A percentile compares a stretch with the other conserved stretches of the same genome.
phyloP scores from a whole-genome alignment of 306 rosid species.

The Pueraria montana region DNA sequence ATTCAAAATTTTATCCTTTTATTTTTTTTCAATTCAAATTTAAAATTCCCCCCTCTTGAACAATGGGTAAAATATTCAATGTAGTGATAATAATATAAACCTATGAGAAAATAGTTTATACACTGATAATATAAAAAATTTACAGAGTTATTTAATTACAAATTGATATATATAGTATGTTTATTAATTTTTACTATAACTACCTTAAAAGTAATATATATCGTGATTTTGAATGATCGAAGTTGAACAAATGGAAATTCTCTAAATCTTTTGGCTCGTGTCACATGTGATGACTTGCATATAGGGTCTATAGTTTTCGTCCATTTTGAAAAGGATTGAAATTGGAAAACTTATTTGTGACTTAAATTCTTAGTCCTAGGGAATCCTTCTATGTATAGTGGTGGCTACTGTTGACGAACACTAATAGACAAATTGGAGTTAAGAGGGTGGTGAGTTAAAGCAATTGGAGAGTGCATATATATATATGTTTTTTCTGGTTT shows the following conservation, averaged over 20 bases:
- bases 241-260: not conserved
- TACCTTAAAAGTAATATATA: too few species aligned
- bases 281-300: not conserved
- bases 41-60: not conserved
- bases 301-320: not conserved
- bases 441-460: conserved; percentile 16
- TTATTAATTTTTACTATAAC: too few species aligned
- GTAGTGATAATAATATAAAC: not conserved
- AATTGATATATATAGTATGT: too few species aligned
- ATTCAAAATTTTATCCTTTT: not conserved
- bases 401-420: conserved; percentile 39
- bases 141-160: too few species aligned
- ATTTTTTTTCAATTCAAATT: not conserved
- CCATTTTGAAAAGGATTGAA: conserved; percentile 7
- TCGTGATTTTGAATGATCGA: too few species aligned
- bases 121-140: too few species aligned
- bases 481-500: conserved; percentile 12
- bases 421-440: conserved; percentile 27
- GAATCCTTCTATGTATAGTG: conserved; percentile 22
- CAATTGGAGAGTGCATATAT: not conserved
- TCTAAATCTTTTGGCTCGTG: not conserved
- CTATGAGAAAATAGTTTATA: not conserved
- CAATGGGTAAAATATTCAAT: not conserved
- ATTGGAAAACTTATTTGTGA: conserved; percentile 15
- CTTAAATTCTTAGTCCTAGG: conserved; percentile 25